Evolutionary conservation across 805 yeast genomes (phyloP).

Genomic region (Lipomyces japonicus): DNA sequence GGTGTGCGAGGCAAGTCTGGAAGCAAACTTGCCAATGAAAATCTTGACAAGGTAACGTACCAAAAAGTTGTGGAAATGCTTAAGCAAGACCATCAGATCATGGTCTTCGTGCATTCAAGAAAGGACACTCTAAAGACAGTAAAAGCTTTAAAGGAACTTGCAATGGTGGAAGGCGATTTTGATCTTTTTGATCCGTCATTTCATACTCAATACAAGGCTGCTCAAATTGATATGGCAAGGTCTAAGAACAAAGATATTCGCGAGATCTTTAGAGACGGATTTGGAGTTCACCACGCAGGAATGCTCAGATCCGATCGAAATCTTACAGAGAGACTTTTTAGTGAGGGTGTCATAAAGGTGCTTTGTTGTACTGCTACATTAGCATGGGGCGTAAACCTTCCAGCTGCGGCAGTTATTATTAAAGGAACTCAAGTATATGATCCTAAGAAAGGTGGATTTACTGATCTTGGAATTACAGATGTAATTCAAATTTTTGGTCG

Average conservation of each 20-base stretch:
- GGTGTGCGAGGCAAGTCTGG: constrained; percentile 90
- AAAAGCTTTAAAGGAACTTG: constrained; percentile 62
- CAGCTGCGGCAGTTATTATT: constrained; percentile 95
- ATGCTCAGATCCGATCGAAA: constrained; percentile 89
- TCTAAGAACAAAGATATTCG: constrained; percentile 73
- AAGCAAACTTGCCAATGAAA: constrained; percentile 50
- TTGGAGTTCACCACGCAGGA: constrained; percentile 97
- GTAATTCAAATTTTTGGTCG: constrained; percentile 98
- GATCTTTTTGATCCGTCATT: constrained; percentile 45
- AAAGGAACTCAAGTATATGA: constrained; percentile 97
- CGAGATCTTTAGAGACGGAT: constrained; percentile 75
- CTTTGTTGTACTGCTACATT: constrained; percentile 94
- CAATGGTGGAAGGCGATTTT: constrained; percentile 56
- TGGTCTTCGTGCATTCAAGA: constrained; percentile 95
- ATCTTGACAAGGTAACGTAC: constrained; percentile 69
- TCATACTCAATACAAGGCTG: constrained; percentile 38
- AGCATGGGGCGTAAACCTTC: constrained; percentile 99
- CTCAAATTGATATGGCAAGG: constrained; percentile 58
- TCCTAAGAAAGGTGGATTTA: constrained; percentile 88
- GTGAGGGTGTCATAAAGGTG: constrained; percentile 80
- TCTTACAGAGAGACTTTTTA: constrained; percentile 80
- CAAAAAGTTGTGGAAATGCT: constrained; percentile 69
- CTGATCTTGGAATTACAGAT: constrained; percentile 91
- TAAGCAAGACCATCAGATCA: constrained; percentile 61
- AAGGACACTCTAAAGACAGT: constrained; percentile 89